These are phyloP conservation scores for Fusarium avenaceum DNA, from an alignment of 2,329 filamentous ascomycete genomes.

Conservation along the genomic window DNA sequence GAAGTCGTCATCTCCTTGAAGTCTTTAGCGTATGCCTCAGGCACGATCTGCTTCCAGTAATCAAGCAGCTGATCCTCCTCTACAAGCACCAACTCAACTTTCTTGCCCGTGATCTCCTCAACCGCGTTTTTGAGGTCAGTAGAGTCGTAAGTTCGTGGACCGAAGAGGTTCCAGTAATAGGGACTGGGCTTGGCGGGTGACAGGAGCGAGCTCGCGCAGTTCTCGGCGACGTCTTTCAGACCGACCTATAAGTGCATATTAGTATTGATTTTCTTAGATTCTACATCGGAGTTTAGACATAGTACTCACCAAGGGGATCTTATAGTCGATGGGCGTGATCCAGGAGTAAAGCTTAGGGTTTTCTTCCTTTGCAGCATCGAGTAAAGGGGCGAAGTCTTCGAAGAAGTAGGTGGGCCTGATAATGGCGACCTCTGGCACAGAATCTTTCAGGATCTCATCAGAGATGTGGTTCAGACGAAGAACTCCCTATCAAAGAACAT, in stretches of 20 bases:
- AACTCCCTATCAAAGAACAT: constrained; percentile 42
- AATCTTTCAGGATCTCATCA: constrained; percentile 38
- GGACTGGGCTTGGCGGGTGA: constrained; percentile 22
- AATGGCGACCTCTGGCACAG: constrained; percentile 40
- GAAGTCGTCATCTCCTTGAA: constrained; percentile 50
- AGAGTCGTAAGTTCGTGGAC: constrained; percentile 49
- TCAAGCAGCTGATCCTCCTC: constrained; percentile 42
- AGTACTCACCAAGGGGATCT: constrained; percentile 51
- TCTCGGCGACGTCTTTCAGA: constrained; percentile 49
- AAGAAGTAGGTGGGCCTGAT: constrained; percentile 43
- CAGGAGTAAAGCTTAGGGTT: constrained; percentile 46
- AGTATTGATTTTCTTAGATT: not conserved
- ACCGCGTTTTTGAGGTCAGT: constrained; percentile 49
- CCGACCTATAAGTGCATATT: constrained; percentile 44
- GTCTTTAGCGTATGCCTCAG: constrained; percentile 41
- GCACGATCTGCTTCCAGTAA: constrained; percentile 46
- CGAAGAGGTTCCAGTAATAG: constrained; percentile 47
- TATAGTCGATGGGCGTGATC: constrained; percentile 48
- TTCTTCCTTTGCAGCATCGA: constrained; percentile 42
- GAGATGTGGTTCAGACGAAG: constrained; percentile 43
- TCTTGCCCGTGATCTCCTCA: constrained; percentile 48
- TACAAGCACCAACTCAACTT: constrained; percentile 44
- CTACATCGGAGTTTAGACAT: accelerated
- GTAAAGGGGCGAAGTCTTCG: constrained; percentile 41
- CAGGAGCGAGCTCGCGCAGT: constrained; percentile 46